Percentiles rank a stretch among this genome's conserved stretches.
Conservation (phyloP, 2,329 filamentous ascomycete genomes). For the Tolypocladium tropicale region DNA sequence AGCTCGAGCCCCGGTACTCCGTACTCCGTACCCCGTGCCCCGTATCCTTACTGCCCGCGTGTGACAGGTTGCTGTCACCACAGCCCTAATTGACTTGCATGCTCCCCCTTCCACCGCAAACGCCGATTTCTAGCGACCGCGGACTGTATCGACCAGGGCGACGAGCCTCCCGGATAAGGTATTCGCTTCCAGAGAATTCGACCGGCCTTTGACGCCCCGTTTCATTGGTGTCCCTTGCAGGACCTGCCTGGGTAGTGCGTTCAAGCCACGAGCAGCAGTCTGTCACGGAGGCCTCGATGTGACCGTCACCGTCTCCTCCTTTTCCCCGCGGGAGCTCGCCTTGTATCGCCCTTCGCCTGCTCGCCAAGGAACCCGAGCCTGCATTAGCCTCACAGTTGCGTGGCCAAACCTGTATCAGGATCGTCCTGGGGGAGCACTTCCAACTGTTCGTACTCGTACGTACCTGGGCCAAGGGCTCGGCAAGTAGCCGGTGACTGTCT, state of each 20-base stretch:
- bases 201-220: no score
- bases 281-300: background rate
- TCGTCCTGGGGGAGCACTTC: background rate
- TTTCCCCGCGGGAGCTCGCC: background rate
- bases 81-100: background rate
- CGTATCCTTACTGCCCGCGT: no score
- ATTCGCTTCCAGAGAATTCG: no score
- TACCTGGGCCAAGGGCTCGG: background rate
- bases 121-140: background rate
- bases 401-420: background rate
- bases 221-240: background rate
- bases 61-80: background rate
- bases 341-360: background rate
- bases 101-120: background rate
- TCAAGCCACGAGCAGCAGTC: background rate
- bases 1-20: no score
- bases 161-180: background rate
- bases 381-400: background rate
- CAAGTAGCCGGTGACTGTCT: background rate
- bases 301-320: background rate
- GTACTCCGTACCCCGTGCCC: no score
- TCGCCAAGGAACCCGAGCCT: background rate
- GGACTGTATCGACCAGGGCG: background rate
- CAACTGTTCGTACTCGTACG: background rate
- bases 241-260: background rate